phyloP scores from a whole-genome alignment of 371 early-diverging fungal species.

The Actinomortierella wolfii region DNA sequence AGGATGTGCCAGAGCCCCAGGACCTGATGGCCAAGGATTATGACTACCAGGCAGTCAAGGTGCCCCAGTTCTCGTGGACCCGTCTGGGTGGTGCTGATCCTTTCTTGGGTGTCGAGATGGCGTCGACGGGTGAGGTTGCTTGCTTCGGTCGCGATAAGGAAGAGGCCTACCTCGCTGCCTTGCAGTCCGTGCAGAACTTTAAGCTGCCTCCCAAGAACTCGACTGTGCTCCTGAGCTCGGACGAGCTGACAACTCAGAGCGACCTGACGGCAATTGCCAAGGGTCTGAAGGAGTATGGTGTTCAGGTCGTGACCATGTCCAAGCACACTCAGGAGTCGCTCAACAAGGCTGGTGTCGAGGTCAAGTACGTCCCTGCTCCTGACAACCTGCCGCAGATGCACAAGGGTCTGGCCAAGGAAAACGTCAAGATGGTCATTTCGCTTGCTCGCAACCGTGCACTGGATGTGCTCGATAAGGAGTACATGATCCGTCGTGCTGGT shows the following conservation, averaged over 20 bases:
- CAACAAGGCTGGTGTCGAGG: conserved; percentile 38
- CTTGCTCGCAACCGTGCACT: conserved; percentile 74
- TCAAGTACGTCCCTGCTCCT: conserved; percentile 48
- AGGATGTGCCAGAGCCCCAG: conserved; percentile 62
- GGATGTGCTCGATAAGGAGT: conserved; percentile 67
- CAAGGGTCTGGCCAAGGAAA: conserved; percentile 57
- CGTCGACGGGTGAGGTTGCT: conserved; percentile 97
- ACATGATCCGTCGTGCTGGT: conserved; percentile 82
- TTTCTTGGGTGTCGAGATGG: conserved; percentile 96
- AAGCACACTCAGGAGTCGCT: conserved; percentile 58
- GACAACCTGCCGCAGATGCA: conserved; percentile 62
- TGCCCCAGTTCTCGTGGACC: conserved; percentile 93
- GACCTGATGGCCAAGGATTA: conserved; percentile 72
- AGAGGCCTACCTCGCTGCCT: conserved; percentile 83
- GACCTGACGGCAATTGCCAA: conserved; percentile 74
- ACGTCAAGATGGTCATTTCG: conserved; percentile 78
- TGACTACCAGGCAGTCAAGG: conserved; percentile 86
- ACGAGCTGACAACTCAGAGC: conserved; percentile 68
- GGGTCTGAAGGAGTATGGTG: conserved; percentile 65
- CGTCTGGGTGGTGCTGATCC: conserved; percentile 95
- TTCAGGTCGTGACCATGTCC: conserved; percentile 72
- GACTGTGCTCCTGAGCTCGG: conserved; percentile 74
- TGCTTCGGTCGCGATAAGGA: conserved; percentile 91
- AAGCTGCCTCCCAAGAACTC: conserved; percentile 70
- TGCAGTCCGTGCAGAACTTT: conserved; percentile 87